Evolutionary conservation across 2,329 filamentous ascomycete species (phyloP).

Genomic region (Diaporthe humulicola): DNA sequence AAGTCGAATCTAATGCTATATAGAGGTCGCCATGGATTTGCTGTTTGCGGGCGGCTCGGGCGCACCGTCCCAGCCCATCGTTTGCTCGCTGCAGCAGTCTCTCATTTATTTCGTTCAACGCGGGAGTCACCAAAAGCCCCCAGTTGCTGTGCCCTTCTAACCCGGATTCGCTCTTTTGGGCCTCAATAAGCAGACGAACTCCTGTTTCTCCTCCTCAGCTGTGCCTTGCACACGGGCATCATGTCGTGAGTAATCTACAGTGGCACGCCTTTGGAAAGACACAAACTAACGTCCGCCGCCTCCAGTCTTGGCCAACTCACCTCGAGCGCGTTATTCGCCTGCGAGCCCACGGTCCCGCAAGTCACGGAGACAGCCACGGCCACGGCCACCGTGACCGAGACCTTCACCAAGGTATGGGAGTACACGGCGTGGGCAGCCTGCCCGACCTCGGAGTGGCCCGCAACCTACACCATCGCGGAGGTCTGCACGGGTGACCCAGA

Average conservation of each 20-base stretch:
- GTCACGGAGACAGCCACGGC: constrained; percentile 38
- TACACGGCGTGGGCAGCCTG: constrained; percentile 54
- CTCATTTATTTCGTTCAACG: not conserved
- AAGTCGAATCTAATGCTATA: not conserved
- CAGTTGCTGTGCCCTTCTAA: not conserved
- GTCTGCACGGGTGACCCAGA: constrained; percentile 49
- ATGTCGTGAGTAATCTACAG: constrained; percentile 22
- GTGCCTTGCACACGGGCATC: not conserved
- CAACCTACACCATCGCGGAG: constrained; percentile 57
- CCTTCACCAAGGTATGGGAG: constrained; percentile 55
- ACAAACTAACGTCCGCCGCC: not conserved
- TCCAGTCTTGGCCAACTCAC: constrained; percentile 16
- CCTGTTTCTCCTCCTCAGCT: not conserved
- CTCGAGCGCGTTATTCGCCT: constrained; percentile 44
- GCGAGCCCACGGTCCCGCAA: constrained; percentile 36
- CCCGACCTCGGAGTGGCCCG: constrained; percentile 53
- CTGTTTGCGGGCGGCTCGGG: not conserved
- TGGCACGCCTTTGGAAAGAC: not conserved
- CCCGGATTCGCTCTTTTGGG: constrained; percentile 4
- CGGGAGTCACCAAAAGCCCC: not conserved
- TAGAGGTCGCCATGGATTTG: not conserved
- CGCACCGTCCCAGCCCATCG: not conserved
- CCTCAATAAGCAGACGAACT: not conserved
- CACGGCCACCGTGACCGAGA: constrained; percentile 44
- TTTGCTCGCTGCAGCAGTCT: not conserved